phyloP scores from a whole-genome alignment of 768 basidiomycete species.

The Xerocomus potaroensis region DNA sequence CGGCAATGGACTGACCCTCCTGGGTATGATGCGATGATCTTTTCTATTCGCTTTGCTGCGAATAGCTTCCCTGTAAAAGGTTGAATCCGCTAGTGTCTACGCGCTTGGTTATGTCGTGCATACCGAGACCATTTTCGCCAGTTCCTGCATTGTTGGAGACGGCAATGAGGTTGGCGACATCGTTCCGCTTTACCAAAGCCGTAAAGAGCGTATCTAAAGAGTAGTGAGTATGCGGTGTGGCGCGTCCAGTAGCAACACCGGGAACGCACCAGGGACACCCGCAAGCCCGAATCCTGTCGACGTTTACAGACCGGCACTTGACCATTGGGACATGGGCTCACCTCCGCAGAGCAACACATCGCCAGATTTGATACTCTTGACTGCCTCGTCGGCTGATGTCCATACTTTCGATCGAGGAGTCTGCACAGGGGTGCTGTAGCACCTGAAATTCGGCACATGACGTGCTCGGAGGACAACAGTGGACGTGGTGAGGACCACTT shows the following conservation, averaged over 20 bases:
- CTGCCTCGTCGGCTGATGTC: constrained; percentile 75
- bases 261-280: constrained; percentile 70
- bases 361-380: constrained; percentile 78
- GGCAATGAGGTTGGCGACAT: constrained; percentile 71
- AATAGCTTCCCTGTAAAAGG: constrained; percentile 59
- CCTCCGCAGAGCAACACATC: constrained; percentile 79
- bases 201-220: constrained; percentile 71
- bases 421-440: constrained; percentile 25
- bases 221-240: neutral
- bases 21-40: constrained; percentile 86
- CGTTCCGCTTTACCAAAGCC: constrained; percentile 69
- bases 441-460: constrained; percentile 12
- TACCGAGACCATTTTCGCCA: constrained; percentile 67
- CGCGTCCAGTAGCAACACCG: neutral
- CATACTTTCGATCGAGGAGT: constrained; percentile 64
- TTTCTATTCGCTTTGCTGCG: constrained; percentile 69
- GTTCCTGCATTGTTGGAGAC: constrained; percentile 88
- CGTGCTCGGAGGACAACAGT: constrained; percentile 18
- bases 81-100: neutral
- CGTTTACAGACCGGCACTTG: neutral
- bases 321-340: constrained; percentile 32
- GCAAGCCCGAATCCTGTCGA: constrained; percentile 79
- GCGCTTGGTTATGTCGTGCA: neutral
- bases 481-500: constrained; percentile 7
- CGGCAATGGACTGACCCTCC: constrained; percentile 54